Percentiles rank a stretch among this genome's conserved stretches.
These are phyloP conservation scores for Laetiporus sulphureus DNA, from an alignment of 1,284 basidiomycete genomes.

Conservation along the genomic window DNA sequence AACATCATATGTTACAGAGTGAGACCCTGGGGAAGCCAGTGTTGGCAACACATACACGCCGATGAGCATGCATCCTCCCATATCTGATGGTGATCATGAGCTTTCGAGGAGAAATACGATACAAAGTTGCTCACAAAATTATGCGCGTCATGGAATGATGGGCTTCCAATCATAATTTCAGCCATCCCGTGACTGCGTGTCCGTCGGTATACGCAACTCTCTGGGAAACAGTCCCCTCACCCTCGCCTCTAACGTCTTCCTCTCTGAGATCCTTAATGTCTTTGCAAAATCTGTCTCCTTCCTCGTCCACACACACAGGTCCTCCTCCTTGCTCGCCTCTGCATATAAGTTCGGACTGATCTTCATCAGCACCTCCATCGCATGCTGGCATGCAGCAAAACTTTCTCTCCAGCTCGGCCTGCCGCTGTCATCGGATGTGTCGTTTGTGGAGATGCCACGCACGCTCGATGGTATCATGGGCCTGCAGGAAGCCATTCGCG, in stretches of 20 bases:
- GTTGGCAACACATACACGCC: no score
- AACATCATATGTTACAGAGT: no score
- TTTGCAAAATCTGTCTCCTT: slow-evolving; percentile 56
- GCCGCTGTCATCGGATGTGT: slow-evolving; percentile 62
- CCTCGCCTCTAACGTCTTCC: slow-evolving; percentile 67
- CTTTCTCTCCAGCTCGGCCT: slow-evolving; percentile 63
- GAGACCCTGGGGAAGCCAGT: no score
- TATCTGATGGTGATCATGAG: no score
- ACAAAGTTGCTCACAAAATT: no score
- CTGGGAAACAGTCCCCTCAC: slow-evolving; percentile 81
- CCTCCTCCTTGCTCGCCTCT: slow-evolving; percentile 72
- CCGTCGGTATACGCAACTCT: slow-evolving; percentile 70
- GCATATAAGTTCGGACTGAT: slow-evolving; percentile 63
- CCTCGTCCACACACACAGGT: slow-evolving; percentile 55
- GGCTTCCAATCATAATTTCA: slow-evolving; percentile 80
- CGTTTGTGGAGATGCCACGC: slow-evolving; percentile 85
- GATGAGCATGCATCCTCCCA: no score
- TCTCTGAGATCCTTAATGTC: slow-evolving; percentile 59
- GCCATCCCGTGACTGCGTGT: slow-evolving; percentile 68
- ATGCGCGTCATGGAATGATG: no score
- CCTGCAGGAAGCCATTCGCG: slow-evolving; percentile 79
- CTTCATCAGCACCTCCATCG: slow-evolving; percentile 74
- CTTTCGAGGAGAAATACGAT: no score
- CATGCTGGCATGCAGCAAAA: slow-evolving; percentile 70
- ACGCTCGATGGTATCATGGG: slow-evolving; percentile 90